Percentiles rank a stretch among this genome's conserved stretches.
These are phyloP conservation scores for Sechiopsis laciniata DNA, from an alignment of 306 rosid species.

Conservation along the genomic window DNA sequence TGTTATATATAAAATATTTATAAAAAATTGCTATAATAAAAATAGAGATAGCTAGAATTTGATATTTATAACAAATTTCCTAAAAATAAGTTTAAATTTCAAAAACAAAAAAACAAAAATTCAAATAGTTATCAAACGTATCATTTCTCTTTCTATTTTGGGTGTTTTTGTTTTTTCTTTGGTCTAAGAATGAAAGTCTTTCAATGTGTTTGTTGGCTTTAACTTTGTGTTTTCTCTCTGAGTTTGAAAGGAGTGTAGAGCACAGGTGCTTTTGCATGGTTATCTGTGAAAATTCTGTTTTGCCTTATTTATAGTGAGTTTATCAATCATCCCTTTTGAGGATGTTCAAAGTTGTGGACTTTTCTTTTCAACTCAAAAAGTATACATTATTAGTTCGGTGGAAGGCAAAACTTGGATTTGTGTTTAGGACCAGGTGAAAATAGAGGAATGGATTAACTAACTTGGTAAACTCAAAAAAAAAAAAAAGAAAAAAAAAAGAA, in stretches of 20 bases:
- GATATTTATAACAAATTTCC: too few relatives aligned
- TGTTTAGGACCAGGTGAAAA: background rate
- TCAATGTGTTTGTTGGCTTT: background rate
- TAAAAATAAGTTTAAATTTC: too few relatives aligned
- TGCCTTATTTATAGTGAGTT: background rate
- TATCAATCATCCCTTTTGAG: slow-evolving; percentile 10
- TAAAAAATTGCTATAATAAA: too few relatives aligned
- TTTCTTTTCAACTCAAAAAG: slow-evolving; percentile 6
- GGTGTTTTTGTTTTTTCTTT: background rate
- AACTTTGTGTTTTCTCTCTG: slow-evolving; percentile 8
- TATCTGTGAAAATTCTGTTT: slow-evolving; percentile 19
- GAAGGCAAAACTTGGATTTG: background rate
- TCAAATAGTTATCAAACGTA: too few relatives aligned
- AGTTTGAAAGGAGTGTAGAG: slow-evolving; percentile 1
- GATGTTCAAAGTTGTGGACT: slow-evolving; percentile 2
- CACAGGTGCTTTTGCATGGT: slow-evolving; percentile 18
- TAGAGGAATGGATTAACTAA: background rate
- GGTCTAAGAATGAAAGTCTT: background rate
- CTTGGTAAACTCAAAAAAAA: too few relatives aligned
- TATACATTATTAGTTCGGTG: background rate
- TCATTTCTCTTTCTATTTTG: background rate
- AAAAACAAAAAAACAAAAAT: too few relatives aligned
- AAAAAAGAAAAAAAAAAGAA: too few relatives aligned
- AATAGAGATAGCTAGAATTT: too few relatives aligned
- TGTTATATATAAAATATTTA: too few relatives aligned